A percentile compares a stretch with the other conserved stretches of the same genome.
phyloP scores from a whole-genome alignment of 768 basidiomycete genomes.

The Aureoboletus auriporus region DNA sequence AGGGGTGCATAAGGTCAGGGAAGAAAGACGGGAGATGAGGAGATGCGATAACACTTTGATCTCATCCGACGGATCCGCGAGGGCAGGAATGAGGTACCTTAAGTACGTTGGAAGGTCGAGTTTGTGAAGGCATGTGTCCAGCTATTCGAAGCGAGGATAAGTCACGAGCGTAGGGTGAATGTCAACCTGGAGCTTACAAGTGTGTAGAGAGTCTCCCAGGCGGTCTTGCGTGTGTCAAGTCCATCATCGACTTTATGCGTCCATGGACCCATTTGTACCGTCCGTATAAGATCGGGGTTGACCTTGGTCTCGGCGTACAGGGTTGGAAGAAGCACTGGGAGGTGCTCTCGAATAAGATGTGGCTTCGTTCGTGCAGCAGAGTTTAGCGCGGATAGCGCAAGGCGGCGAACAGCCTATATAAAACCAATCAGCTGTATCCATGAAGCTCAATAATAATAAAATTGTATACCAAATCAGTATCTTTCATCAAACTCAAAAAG shows the following conservation, averaged over 20 bases:
- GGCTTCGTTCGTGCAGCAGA: conserved; percentile 95
- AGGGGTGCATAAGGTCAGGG: conserved; percentile 47
- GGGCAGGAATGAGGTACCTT: conserved; percentile 71
- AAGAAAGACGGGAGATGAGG: conserved; percentile 88
- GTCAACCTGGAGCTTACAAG: conserved; percentile 51
- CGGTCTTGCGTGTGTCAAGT: conserved; percentile 92
- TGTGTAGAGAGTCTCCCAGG: conserved; percentile 96
- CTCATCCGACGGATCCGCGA: conserved; percentile 89
- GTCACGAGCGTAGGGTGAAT: not conserved
- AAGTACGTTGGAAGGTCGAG: conserved; percentile 88
- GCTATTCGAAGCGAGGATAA: conserved; percentile 37
- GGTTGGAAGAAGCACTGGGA: conserved; percentile 68
- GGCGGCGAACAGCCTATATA: conserved; percentile 77
- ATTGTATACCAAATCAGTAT: conserved; percentile 71
- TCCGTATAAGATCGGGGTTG: conserved; percentile 76
- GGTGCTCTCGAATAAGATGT: conserved; percentile 83
- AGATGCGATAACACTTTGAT: conserved; percentile 97
- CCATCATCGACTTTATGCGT: conserved; percentile 97
- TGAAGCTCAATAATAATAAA: not conserved
- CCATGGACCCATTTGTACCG: conserved; percentile 97
- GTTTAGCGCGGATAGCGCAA: conserved; percentile 88
- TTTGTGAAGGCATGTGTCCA: conserved; percentile 87
- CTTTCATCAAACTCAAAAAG: conserved; percentile 88
- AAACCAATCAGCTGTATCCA: not conserved
- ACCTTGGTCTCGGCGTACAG: conserved; percentile 84